Base-by-base conservation (phyloP, 148 eudicot species). In the Polygonum maritimum region DNA sequence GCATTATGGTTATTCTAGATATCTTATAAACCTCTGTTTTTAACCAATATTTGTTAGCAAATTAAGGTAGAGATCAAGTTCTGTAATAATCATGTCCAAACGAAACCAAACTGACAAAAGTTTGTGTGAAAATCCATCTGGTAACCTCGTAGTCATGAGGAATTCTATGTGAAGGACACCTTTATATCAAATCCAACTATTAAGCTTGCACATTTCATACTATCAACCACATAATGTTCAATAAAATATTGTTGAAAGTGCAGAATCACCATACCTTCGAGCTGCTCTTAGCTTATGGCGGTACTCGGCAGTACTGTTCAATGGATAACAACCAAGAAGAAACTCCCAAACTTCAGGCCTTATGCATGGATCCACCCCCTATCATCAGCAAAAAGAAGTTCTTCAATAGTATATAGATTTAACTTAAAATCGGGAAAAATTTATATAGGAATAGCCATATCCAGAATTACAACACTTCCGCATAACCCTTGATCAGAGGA, bases 301-400 rank as follows among this genome's bases (percentile, higher is more conserved):
- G 77, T 85, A 83, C 78, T 92, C 98, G 15, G 84, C 76, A 31
- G 98, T 90, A 84, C 97, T 94, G 86, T 83, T 87, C 87, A 94
- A 79, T 76, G 89, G 80, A 84, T 92, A 94, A 89, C 98, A 94
- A 72, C 98, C 98, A 82, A 94, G 86, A 84, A 94, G 98, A 83
- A 92, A 94, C 74, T 94, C 98, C 98, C 98, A 94, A 78, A 94
- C 98, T 87, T 94, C 97, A 45, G 97, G 79, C 82, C 98, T 88
- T 78, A 94, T 94, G 76, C 96, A 90, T 79, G 98, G 97, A 90
- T 94, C 97, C 78, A 94, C 91, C 19, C 98, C 98, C 98, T 94
- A 75, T 22, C 82, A 77, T 38, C 71, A 36, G 19, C 71, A 67
- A 67, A 33, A 3, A 67, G 44, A 51, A 36, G 31, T 36, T 2